Evolutionary conservation across 2,329 filamentous ascomycete genomes (phyloP).

Genomic region (Phialocephala subalpina): DNA sequence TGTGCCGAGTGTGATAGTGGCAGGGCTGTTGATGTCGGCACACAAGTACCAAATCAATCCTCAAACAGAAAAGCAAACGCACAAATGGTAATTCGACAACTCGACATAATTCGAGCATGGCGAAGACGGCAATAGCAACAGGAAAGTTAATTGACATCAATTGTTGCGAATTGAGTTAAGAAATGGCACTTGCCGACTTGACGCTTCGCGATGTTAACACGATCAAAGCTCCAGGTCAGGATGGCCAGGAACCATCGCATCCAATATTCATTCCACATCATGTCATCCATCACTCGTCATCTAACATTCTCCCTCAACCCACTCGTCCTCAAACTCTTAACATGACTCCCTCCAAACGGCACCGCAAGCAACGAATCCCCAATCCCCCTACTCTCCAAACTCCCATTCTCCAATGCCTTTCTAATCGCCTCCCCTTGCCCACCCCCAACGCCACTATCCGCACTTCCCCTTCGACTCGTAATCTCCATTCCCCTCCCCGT

Average conservation of each 20-base stretch:
- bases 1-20: conserved; percentile 18
- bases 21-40: conserved; percentile 17
- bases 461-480: conserved; percentile 40
- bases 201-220: neutral
- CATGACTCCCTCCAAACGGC: conserved; percentile 33
- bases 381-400: conserved; percentile 26
- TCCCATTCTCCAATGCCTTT: conserved; percentile 38
- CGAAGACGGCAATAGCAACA: too few relatives aligned
- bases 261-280: conserved; percentile 14
- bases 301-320: conserved; percentile 43
- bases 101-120: too few relatives aligned
- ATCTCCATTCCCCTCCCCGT: conserved; percentile 47
- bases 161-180: neutral
- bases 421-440: conserved; percentile 37
- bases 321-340: conserved; percentile 43
- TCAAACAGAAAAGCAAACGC: conserved; percentile 7
- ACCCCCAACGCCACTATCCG: conserved; percentile 36
- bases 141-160: too few relatives aligned
- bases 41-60: conserved; percentile 6
- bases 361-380: conserved; percentile 21
- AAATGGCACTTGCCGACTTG: neutral
- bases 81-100: neutral
- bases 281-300: conserved; percentile 9
- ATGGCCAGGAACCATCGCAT: neutral
- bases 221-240: neutral